Conservation (phyloP, 148 eudicot species). For the Rhododendron simsii region DNA sequence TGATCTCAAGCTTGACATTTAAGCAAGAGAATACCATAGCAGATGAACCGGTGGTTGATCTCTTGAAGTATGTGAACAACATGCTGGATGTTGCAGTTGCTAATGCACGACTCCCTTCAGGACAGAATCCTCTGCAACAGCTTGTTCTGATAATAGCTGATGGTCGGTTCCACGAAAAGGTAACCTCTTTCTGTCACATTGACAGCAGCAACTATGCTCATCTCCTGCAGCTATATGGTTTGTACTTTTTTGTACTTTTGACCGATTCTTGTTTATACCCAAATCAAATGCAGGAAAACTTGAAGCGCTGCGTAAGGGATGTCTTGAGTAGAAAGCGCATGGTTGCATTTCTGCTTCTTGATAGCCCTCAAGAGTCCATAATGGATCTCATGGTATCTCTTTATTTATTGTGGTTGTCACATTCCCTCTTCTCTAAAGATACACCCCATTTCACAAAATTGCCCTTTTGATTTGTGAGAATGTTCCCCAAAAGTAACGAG, state of each 20-base stretch:
- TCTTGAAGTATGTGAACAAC: slow-evolving; percentile 59
- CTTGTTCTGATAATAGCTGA: no score
- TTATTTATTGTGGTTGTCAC: background rate
- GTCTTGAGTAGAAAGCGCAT: slow-evolving; percentile 66
- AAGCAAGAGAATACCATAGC: slow-evolving; percentile 80
- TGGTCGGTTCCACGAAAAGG: slow-evolving; percentile 83
- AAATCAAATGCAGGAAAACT: slow-evolving; percentile 35
- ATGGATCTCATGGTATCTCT: slow-evolving; percentile 56
- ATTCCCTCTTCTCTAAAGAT: background rate
- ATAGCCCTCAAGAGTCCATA: slow-evolving; percentile 68
- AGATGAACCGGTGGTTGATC: slow-evolving; percentile 81
- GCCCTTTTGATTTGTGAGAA: background rate
- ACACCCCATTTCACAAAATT: background rate
- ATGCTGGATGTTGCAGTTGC: slow-evolving; percentile 71
- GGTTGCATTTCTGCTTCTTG: slow-evolving; percentile 86
- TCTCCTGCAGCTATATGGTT: background rate
- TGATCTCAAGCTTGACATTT: slow-evolving; percentile 88
- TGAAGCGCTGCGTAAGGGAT: slow-evolving; percentile 74
- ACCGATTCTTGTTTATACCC: background rate
- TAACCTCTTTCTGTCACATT: slow-evolving; percentile 10
- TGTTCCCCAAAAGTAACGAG: background rate
- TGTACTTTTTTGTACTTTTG: slow-evolving; percentile 3
- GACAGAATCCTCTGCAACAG: slow-evolving; percentile 84
- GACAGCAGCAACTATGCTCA: background rate
- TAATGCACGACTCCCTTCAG: slow-evolving; percentile 86